Percentiles rank a stretch among this genome's conserved stretches.
Conservation (phyloP, 768 basidiomycete genomes). For the Wakefieldia striispora region DNA sequence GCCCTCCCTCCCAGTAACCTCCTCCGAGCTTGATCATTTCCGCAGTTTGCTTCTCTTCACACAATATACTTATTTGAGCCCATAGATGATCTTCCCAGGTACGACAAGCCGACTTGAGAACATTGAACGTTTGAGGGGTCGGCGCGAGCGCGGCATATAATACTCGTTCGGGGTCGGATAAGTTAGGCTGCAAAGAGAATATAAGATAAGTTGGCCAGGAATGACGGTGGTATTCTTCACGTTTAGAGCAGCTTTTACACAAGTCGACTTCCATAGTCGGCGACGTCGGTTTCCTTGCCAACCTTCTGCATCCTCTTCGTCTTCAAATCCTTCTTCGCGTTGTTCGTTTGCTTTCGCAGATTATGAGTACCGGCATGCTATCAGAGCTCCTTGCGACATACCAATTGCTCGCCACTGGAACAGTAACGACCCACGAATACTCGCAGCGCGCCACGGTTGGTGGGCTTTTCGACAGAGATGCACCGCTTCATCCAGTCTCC, state of each 20-base stretch:
- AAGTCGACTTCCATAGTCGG: slow-evolving; percentile 85
- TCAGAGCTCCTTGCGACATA: slow-evolving; percentile 32
- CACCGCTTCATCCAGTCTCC: slow-evolving; percentile 81
- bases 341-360: slow-evolving; percentile 44
- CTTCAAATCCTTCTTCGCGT: slow-evolving; percentile 46
- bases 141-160: slow-evolving; percentile 86
- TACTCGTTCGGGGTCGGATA: slow-evolving; percentile 75
- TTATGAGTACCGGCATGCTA: slow-evolving; percentile 32
- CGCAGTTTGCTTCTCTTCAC: slow-evolving; percentile 75
- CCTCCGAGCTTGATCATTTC: slow-evolving; percentile 64
- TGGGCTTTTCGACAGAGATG: slow-evolving; percentile 78
- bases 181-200: slow-evolving; percentile 40
- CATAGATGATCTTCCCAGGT: slow-evolving; percentile 97
- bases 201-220: slow-evolving; percentile 5
- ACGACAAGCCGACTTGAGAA: slow-evolving; percentile 72
- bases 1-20: slow-evolving; percentile 78
- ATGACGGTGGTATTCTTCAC: slow-evolving; percentile 34
- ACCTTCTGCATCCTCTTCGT: slow-evolving; percentile 41
- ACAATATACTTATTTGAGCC: slow-evolving; percentile 80
- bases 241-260: slow-evolving; percentile 74
- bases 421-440: slow-evolving; percentile 76
- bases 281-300: slow-evolving; percentile 78
- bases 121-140: slow-evolving; percentile 58
- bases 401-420: slow-evolving; percentile 77
- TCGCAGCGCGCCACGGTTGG: slow-evolving; percentile 91